Evolutionary conservation across 2,329 filamentous ascomycete species (phyloP), one percentile per base, ranked within the genome.

Genomic region (Beauveria asiatica): DNA sequence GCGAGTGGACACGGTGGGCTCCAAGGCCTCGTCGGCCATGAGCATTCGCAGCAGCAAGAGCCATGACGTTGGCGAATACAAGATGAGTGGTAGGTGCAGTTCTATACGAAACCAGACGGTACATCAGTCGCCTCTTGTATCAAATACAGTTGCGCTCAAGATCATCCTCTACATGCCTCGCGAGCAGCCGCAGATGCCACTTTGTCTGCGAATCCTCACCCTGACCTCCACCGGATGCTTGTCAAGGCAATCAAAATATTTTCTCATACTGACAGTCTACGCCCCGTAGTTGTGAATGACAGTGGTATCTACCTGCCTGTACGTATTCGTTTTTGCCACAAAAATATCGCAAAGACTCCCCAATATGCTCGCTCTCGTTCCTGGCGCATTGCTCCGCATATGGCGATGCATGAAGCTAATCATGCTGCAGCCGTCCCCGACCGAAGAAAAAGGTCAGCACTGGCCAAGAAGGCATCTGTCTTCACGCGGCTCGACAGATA

Each of bases 261-360:
- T 17, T 19, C 3, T 39, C 17, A 33, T 25, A 23, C 42, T 70
- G 62, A 73, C 67, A 51, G 42, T 19, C 49, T 30, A 25, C 39
- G 30, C 51, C 55, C 59, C 37, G 63, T 72, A 97, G 93, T 97
- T 65, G 94, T 97, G 73, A 95, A 96, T 71, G 92, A 96, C 75
- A 95, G 89, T 73, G 93, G 93, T 66, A 89, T 96, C 63, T 97
- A 96, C 76, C 83, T 97, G 66, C 93, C 93, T 67, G 91, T 94
- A 85, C 75, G 84, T 68, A 33, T 55, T 51, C 25, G 13, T 21
- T 51, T 3, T 27, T 33, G 30, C 30, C 3, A 13, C 30, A 33
- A 11, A 30, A 30, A 30, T 4, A 3, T 30, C 30, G 9, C 30
- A 30, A 30, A 10, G 5, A 4, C 49, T 16, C n/a, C 21, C 8